A percentile compares a stretch with the other conserved stretches of the same genome.
Conservation (phyloP, 2,329 filamentous ascomycete genomes). For the Malbranchea cinnamomea region DNA sequence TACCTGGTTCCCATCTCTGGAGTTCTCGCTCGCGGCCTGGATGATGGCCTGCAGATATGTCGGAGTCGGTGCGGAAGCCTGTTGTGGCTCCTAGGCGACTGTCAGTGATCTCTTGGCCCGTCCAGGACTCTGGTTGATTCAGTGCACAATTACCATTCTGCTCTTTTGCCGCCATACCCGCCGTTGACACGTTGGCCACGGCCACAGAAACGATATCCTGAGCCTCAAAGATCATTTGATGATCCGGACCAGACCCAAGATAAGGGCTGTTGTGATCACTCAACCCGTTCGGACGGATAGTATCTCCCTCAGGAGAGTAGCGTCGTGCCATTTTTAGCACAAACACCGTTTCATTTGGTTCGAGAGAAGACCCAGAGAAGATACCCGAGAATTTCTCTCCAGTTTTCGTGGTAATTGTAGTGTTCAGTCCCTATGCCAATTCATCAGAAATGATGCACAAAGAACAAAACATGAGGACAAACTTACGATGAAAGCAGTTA, state of each 20-base stretch:
- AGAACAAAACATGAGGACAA: background rate
- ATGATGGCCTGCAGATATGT: constrained; percentile 68
- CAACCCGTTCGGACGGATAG: constrained; percentile 26
- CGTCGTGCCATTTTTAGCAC: constrained; percentile 51
- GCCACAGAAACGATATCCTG: constrained; percentile 45
- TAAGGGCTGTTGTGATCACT: constrained; percentile 25
- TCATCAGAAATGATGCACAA: background rate
- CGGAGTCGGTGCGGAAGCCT: constrained; percentile 71
- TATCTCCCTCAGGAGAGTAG: constrained; percentile 19
- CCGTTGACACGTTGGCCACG: constrained; percentile 37
- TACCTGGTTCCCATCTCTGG: constrained; percentile 65
- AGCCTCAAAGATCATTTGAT: constrained; percentile 45
- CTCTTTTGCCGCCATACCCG: constrained; percentile 35
- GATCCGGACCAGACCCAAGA: constrained; percentile 29
- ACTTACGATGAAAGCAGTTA: constrained; percentile 45
- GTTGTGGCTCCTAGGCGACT: constrained; percentile 42
- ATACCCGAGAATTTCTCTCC: constrained; percentile 48
- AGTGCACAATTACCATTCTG: constrained; percentile 40
- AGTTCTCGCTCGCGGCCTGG: constrained; percentile 57
- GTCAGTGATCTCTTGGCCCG: constrained; percentile 3
- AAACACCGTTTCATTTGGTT: constrained; percentile 39
- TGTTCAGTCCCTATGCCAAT: constrained; percentile 36
- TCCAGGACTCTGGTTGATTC: background rate
- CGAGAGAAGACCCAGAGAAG: constrained; percentile 41
- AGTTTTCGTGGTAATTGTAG: constrained; percentile 42